phyloP scores from a whole-genome alignment of 208 protist genomes.

The Trichomonas tenax region DNA sequence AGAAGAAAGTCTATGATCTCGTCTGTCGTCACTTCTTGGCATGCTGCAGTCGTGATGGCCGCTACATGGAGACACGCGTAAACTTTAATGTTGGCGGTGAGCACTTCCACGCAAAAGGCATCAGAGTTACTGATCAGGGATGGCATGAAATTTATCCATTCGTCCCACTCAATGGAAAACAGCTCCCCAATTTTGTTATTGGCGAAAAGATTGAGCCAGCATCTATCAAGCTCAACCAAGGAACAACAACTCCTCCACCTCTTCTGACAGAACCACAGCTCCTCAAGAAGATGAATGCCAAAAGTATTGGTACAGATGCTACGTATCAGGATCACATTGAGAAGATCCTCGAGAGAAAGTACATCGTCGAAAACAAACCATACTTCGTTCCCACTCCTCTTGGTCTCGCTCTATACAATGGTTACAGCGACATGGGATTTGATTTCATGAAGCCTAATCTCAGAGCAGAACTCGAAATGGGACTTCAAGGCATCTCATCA shows the following conservation, averaged over 20 bases:
- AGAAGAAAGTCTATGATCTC: slow-evolving; percentile 68
- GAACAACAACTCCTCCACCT: slow-evolving; percentile 50
- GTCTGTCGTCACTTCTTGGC: slow-evolving; percentile 89
- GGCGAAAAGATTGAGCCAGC: slow-evolving; percentile 69
- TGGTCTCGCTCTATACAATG: slow-evolving; percentile 75
- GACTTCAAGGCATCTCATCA: neutral
- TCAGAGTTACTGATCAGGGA: slow-evolving; percentile 50
- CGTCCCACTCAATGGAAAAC: slow-evolving; percentile 58
- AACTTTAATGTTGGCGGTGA: slow-evolving; percentile 46
- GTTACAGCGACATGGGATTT: slow-evolving; percentile 77
- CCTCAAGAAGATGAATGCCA: slow-evolving; percentile 78
- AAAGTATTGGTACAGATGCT: slow-evolving; percentile 94
- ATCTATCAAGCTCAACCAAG: slow-evolving; percentile 54
- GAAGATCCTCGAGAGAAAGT: slow-evolving; percentile 62
- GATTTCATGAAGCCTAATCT: neutral
- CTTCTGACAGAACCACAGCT: slow-evolving; percentile 87
- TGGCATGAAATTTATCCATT: slow-evolving; percentile 77
- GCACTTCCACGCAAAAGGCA: slow-evolving; percentile 39
- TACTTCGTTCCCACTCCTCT: slow-evolving; percentile 70
- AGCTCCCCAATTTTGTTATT: slow-evolving; percentile 66
- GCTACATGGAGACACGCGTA: slow-evolving; percentile 43
- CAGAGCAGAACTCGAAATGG: neutral
- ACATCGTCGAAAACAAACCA: slow-evolving; percentile 17
- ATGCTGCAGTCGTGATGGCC: slow-evolving; percentile 62
- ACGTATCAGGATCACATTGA: slow-evolving; percentile 94